Conservation (phyloP, 352 stramenopile species). For the Globisporangium okanoganense region DNA sequence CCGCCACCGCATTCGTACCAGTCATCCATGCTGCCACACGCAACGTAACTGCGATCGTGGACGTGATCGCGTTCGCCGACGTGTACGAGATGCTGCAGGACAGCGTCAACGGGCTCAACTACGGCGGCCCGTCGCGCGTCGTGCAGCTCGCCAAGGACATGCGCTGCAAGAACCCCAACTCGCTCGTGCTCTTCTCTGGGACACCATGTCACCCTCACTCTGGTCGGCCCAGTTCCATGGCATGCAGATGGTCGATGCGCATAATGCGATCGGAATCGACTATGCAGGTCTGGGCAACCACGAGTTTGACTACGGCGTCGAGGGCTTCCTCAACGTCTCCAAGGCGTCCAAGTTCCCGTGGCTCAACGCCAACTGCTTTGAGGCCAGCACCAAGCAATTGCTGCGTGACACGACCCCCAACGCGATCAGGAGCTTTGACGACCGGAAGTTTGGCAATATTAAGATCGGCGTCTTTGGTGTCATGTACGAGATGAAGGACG, state of each 20-base stretch:
- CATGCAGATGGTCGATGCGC: conserved; percentile 74
- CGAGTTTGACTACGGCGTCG: conserved; percentile 76
- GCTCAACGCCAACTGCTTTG: conserved; percentile 75
- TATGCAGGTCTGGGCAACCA: conserved; percentile 73
- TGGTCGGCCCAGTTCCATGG: conserved; percentile 76
- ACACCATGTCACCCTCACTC: conserved; percentile 75
- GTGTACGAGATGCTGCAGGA: conserved; percentile 78
- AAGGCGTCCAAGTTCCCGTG: conserved; percentile 52
- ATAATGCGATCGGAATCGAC: conserved; percentile 74
- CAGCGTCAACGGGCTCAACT: conserved; percentile 45
- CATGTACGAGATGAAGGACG: conserved; percentile 78
- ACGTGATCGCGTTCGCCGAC: conserved; percentile 76
- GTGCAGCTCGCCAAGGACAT: conserved; percentile 52
- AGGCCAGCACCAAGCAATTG: conserved; percentile 32
- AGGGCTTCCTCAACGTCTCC: conserved; percentile 69
- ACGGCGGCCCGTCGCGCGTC: conserved; percentile 64
- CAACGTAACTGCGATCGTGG: conserved; percentile 41
- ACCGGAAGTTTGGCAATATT: conserved; percentile 35
- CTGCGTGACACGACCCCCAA: conserved; percentile 44
- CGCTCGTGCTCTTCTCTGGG: conserved; percentile 67
- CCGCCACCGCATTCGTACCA: background rate
- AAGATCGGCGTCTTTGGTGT: conserved; percentile 66
- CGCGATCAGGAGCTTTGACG: conserved; percentile 43
- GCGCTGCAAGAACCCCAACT: conserved; percentile 52
- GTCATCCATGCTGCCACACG: conserved; percentile 13